Base-by-base conservation (phyloP, 129 eudicot species). In the Flaveria robusta region DNA sequence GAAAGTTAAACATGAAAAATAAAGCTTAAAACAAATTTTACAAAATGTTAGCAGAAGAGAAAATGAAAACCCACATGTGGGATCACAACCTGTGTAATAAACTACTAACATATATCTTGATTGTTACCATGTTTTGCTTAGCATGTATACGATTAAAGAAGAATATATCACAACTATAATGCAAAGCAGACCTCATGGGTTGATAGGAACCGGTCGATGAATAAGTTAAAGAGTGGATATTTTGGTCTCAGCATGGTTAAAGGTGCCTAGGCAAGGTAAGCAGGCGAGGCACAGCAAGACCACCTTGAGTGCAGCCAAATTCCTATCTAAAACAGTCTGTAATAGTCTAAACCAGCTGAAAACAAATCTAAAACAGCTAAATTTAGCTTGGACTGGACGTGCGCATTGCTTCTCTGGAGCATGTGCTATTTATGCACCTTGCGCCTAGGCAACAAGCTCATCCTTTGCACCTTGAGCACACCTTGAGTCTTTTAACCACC, bases 1-100 rank as follows among this genome's bases (percentile, higher is more conserved):
- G 71, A 86, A 80, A 31, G 58, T 31, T 64, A 4, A 66, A 29
- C 79, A 80, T 55, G 65, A 62, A 19, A 71, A 66, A 34, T 13
- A 43, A 37, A 41, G 24, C 55, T 50, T 10, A 71, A 31, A 45
- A 22, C 23, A 70, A 41, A 72, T 55, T 54, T 11, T 58, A 74
- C 7, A 56, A 20, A 76, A 41, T 56, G 41, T 56, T 72, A 58
- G 37, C 18, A 65, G 6, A 62, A 64, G 7, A 18, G 29, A 43
- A 62, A 54, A 74, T 14, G 41, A 29, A 60, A 68, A 69, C 16
- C 42, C 46, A 49, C 13, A 60, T 11, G 43, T 55, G 9, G 10
- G 69, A 77, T 24, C 77, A 31, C 58, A 22, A 46, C 29, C 49
- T 39, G 20, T 54, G 31, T 39, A 51, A 51, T 54, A 19, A 18